Evolutionary conservation across 1,284 basidiomycete species (phyloP), one percentile per base, ranked within the genome.

Genomic region (Sparassis latifolia): DNA sequence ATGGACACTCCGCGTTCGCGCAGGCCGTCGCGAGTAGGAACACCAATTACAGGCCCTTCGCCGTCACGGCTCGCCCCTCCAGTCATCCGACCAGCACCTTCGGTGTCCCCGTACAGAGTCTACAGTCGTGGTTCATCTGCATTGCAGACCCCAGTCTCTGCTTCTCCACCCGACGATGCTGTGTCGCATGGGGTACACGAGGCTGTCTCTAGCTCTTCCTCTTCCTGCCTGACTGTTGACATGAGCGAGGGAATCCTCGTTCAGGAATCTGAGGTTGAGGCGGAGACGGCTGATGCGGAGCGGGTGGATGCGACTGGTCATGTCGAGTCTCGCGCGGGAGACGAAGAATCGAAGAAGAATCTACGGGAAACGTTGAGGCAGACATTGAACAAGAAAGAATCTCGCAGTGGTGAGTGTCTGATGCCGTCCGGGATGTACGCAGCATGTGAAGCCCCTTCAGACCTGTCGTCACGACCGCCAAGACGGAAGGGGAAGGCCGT

Each of bases 281-380:
- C 71, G 35, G 82, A 83, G 48, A 68, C 73, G 4, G 62, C 67
- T 4, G 74, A 77, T 44, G 74, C 72, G 39, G 81, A 81, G 55
- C 74, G 75, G 46, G 75, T 69, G 1, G 75, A 67, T 30, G 75
- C 72, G 2, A 63, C 67, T 54, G 79, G 70, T 10, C 69, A 67
- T 47, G 62, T 74, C 33, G 70, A 72, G 28, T 66, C 69, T 29
- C 51, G 60, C 49, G 68, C 68, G 29, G 66, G 64, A 5, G 77
- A 77, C 53, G 83, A 82, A 55, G 75, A 76, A 47, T 77, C 80
- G 41, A 86, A 84, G 69, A 79, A 76, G 63, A 71, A 67, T 10
- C 66, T 90, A 45, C 76, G 87, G 46, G 84, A 88, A 53, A 82
- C 88, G 52, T 63, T 90, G 35, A 74, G 83, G 63, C 76, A 74